Conservation (phyloP, 2,329 filamentous ascomycete species). For the Aspergillus clavatus region DNA sequence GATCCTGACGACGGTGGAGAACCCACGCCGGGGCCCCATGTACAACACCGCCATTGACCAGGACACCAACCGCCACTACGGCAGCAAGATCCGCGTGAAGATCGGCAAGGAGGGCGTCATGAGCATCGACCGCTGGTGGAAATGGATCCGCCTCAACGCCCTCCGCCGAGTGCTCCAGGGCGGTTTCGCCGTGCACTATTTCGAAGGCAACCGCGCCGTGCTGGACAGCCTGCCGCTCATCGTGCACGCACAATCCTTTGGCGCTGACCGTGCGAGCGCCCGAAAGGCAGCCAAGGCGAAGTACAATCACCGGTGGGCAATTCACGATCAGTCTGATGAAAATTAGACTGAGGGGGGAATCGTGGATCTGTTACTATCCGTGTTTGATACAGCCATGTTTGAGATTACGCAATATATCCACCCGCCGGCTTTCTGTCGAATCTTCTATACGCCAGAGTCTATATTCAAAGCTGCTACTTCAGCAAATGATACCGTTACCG, state of each 20-base stretch:
- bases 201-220: conserved; percentile 55
- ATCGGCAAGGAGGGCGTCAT: conserved; percentile 56
- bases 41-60: conserved; percentile 61
- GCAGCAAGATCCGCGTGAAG: conserved; percentile 58
- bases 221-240: conserved; percentile 54
- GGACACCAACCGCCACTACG: conserved; percentile 56
- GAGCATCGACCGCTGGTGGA: conserved; percentile 70
- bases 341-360: conserved; percentile 11
- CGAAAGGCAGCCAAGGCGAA: conserved; percentile 27
- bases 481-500: too few species aligned
- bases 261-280: conserved; percentile 21
- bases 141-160: conserved; percentile 59
- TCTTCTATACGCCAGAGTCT: too few species aligned
- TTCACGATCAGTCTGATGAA: conserved; percentile 26
- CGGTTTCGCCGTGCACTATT: conserved; percentile 60
- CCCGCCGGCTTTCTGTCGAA: too few species aligned
- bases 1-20: conserved; percentile 61
- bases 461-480: too few species aligned
- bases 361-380: not conserved
- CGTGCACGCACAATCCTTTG: conserved; percentile 26
- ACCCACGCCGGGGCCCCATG: conserved; percentile 61
- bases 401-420: too few species aligned
- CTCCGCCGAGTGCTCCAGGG: conserved; percentile 58
- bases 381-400: too few species aligned
- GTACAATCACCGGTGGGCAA: conserved; percentile 26